phyloP scores from a whole-genome alignment of 805 yeast species.

The Torulaspora franciscae region DNA sequence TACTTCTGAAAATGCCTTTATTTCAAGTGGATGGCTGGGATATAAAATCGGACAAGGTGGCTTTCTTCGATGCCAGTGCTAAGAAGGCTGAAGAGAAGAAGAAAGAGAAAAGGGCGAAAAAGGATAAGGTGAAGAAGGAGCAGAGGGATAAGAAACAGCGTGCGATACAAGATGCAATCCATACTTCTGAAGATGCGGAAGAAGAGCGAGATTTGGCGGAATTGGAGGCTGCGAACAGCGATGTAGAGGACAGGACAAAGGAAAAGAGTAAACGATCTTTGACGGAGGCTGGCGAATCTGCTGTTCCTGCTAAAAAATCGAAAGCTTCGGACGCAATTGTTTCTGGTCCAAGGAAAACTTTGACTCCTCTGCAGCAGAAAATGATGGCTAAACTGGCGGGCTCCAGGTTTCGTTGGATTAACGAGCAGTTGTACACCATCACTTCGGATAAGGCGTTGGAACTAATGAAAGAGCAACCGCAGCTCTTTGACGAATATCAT shows the following conservation, averaged over 20 bases:
- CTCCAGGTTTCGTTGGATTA: conserved; percentile 95
- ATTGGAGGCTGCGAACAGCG: neutral
- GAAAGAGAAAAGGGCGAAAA: conserved; percentile 21
- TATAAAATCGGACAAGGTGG: conserved; percentile 50
- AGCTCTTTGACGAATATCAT: conserved; percentile 88
- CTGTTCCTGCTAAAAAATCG: conserved; percentile 17
- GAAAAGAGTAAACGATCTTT: conserved; percentile 28
- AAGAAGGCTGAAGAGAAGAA: conserved; percentile 30
- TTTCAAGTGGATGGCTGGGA: conserved; percentile 85
- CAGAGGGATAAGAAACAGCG: conserved; percentile 9
- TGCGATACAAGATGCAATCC: conserved; percentile 7
- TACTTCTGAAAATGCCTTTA: conserved; percentile 47
- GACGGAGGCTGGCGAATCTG: neutral
- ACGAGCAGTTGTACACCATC: conserved; percentile 91
- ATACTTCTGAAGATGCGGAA: neutral
- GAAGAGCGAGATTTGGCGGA: conserved; percentile 3
- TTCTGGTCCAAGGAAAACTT: conserved; percentile 34
- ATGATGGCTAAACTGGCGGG: conserved; percentile 95
- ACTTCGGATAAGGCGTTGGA: conserved; percentile 70
- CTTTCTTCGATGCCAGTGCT: conserved; percentile 38
- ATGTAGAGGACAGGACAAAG: conserved; percentile 19
- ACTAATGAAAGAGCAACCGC: conserved; percentile 75
- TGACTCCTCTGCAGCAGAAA: conserved; percentile 87
- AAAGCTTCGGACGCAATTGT: conserved; percentile 12
- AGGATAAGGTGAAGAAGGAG: conserved; percentile 18